Evolutionary conservation across 139 green algal species (phyloP), one percentile per base, ranked within the genome.

Genomic region (Chlamydomonas eustigma): DNA sequence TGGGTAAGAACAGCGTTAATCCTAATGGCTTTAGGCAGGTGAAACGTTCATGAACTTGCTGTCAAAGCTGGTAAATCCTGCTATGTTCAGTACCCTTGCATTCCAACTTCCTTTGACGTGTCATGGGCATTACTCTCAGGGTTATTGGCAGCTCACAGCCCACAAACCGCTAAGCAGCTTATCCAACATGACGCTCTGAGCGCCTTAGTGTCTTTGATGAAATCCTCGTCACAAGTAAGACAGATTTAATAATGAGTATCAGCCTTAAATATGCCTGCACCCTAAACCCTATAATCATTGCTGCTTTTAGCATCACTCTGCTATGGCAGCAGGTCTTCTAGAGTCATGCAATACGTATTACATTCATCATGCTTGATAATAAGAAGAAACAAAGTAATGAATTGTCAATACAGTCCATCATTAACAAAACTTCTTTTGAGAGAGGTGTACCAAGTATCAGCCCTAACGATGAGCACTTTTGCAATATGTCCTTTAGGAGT

Each of bases 151-250:
- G 31, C 68, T 1, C 58, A 6, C 32, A 64, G 34, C 39, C 33
- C 68, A 1, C 74, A 28, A 1, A 73, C 71, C 1, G 79, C 80
- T 12, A 58, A 33, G 65, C 74, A 77, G 75, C 78, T 90, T 50
- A 71, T 90, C 25, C 66, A 44, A 2, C 76, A 84, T 58, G 81
- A 88, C 67, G 82, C 80, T n/a, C 30, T 81, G 4, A 69, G 51
- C 1, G 82, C 80, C 0, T 50, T 92, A 4, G 33, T 64, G 24
- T 51, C 65, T 4, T 85, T 94, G 38, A 78, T 94, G 36, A 58
- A 34, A 3, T 78, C 65, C 0, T 22, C 8, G 1, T 75, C 39
- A 37, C 64, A 67, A 25, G 51, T 58, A 18, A n/a, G n/a, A 58
- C 12, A 58, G 44, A 12, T 58, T 12, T 58, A 18, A 12, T 58